Evolutionary conservation across 176 grass and related monocot species (phyloP), one percentile per base, ranked within the genome.

Genomic region (Oryza rufipogon): DNA sequence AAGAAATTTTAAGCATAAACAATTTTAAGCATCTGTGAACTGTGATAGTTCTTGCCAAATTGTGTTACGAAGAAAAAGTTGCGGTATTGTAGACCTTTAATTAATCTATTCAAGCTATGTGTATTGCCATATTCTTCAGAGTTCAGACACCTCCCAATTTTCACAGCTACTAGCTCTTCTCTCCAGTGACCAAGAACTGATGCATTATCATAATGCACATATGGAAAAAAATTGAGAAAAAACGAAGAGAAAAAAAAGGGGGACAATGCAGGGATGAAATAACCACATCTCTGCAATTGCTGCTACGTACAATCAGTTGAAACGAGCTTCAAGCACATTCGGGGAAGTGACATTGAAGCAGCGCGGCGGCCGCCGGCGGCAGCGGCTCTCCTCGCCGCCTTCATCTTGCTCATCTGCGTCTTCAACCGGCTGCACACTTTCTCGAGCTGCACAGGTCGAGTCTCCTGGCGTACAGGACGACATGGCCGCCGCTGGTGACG

Each of bases 361-460:
- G 56, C 56, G 0, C 19, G 56, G 56, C 19, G 7, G 58, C 16
- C 52, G 17, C 6, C 6, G 8, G 64, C 63, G 38, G 38, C 7
- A 30, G 28, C 28, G n/a, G 60, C 20, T 60, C 72, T 80, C 82
- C 63, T 87, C 10, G 82, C 38, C 32, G 66, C 48, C 65, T 94
- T 99, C 83, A 94, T 92, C 88, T 94, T 99, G 80, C 76, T 80
- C 93, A 99, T 94, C 87, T 94, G 93, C 71, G 77, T 85, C 83
- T 96, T 89, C 90, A 99, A 91, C 88, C 89, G 86, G 75, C 86
- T 87, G 75, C 93, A 99, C 10, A 94, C 81, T 45, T 92, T 96
- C 84, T 99, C 93, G 68, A 99, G 87, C 78, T 99, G 88, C 86
- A 94, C 33, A 90, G 69, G 71, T 94, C 90, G 11, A 99, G 90